Base-by-base conservation (phyloP, 805 yeast species). In the Nakazawaea siamensis region DNA sequence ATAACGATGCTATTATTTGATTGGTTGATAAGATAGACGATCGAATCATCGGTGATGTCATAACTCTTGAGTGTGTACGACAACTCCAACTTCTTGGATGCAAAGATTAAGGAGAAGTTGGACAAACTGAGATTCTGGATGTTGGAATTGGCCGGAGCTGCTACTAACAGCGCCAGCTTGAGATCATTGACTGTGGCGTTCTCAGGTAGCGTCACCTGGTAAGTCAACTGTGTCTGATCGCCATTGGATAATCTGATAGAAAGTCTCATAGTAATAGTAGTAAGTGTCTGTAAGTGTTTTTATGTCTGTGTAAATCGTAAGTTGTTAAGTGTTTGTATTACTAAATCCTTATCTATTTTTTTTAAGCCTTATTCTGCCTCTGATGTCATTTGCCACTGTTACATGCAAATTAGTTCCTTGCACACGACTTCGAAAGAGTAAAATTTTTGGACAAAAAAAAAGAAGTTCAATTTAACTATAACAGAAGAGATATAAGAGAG, bases 171-270 rank as follows among this genome's bases (percentile, higher is more conserved):
- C 5, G 71, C 62, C 29, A 58, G 56, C 35, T 64, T 62, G 43
- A 73, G 58, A 41, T 71, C 75, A 25, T 62, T 69, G 25, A 70
- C 75, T 1, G 76, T 64, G 33, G 75, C 58, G 47, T 67, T 64
- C 38, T 68, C 68, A 9, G 76, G 70, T 20, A 71, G 55, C n/a
- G 73, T 66, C 39, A 72, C 60, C 18, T 63, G 46, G 49, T 62
- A 68, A 10, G 64, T 46, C 38, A 33, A 17, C 26, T 29, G 34
- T 16, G 37, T 29, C 18, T 35, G 44, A 20, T 20, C 23, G 32
- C 66, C 71, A 16, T 71, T 64, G 17, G 68, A 54, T 42, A 66
- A 53, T 54, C 71, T 65, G 49, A 71, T 60, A 18, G 66, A 61
- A 29, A 70, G 64, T 49, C 67, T 70, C 78, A 71, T 71, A n/a